A percentile compares a stretch with the other conserved stretches of the same genome.
Evolutionary conservation across 2,329 filamentous ascomycete species (phyloP).

Genomic region (Exutisphaerella laricina): DNA sequence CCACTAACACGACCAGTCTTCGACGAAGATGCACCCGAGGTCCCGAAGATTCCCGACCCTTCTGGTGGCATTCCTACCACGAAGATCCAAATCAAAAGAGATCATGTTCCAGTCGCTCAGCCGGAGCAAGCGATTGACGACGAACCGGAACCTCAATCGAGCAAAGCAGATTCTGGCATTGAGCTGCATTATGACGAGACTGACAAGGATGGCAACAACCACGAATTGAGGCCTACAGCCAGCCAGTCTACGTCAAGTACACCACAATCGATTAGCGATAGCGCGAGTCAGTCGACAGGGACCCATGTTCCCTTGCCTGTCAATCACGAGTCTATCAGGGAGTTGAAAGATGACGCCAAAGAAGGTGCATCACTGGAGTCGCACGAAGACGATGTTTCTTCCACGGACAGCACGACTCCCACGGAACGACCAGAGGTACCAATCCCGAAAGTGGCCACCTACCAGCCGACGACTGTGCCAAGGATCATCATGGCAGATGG

Average conservation of each 20-base stretch:
- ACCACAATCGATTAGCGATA: neutral
- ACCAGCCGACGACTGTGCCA: slow-evolving; percentile 5
- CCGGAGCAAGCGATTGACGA: slow-evolving; percentile 20
- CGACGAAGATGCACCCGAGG: slow-evolving; percentile 17
- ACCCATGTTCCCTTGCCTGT: neutral
- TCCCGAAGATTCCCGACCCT: slow-evolving; percentile 15
- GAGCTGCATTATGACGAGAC: slow-evolving; percentile 41
- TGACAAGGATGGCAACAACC: slow-evolving; percentile 1
- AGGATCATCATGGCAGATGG: slow-evolving; percentile 21
- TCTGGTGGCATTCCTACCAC: neutral
- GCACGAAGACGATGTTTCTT: slow-evolving; percentile 10
- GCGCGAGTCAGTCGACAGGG: neutral
- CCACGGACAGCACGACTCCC: slow-evolving; percentile 12
- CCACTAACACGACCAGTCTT: slow-evolving; percentile 7
- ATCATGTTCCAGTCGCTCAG: neutral
- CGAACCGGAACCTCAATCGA: slow-evolving; percentile 26
- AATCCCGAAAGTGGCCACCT: slow-evolving; percentile 1
- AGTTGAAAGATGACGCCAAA: neutral
- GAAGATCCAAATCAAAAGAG: neutral
- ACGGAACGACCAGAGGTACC: slow-evolving; percentile 9
- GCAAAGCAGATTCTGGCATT: slow-evolving; percentile 53
- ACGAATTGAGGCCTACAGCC: slow-evolving; percentile 4
- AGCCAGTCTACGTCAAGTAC: neutral
- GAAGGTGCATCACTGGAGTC: neutral
- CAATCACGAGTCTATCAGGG: neutral